Evolutionary conservation across 2,329 filamentous ascomycete genomes (phyloP).

Genomic region (Monosporascus sp.): DNA sequence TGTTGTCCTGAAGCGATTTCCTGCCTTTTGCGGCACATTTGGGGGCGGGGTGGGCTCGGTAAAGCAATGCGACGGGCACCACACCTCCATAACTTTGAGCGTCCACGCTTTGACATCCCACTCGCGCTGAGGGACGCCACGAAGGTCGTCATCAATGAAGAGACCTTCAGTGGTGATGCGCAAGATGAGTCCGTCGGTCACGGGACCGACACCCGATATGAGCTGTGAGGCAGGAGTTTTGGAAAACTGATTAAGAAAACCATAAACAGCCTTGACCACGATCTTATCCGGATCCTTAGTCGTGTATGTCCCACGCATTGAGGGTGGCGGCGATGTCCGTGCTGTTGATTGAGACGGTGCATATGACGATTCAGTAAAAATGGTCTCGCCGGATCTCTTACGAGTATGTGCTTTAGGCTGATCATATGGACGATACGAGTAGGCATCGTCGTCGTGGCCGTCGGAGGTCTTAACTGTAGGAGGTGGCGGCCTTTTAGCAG

Average conservation of each 20-base stretch:
- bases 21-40: conserved; percentile 43
- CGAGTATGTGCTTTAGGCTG: conserved; percentile 53
- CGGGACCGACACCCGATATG: conserved; percentile 73
- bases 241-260: conserved; percentile 84
- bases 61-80: conserved; percentile 63
- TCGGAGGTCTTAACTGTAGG: conserved; percentile 51
- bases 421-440: conserved; percentile 76
- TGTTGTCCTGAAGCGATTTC: conserved; percentile 39
- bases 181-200: conserved; percentile 88
- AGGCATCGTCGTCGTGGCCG: conserved; percentile 58
- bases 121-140: conserved; percentile 86
- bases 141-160: conserved; percentile 94
- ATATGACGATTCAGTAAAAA: conserved; percentile 81
- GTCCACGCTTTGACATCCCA: conserved; percentile 99
- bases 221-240: conserved; percentile 89
- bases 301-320: conserved; percentile 69
- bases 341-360: conserved; percentile 78
- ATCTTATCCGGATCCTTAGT: conserved; percentile 95
- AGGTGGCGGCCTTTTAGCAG: conserved; percentile 20
- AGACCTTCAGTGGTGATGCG: conserved; percentile 90
- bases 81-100: conserved; percentile 86
- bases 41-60: conserved; percentile 36
- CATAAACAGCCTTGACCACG: conserved; percentile 86
- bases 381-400: conserved; percentile 62
- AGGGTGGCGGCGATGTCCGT: conserved; percentile 76